These are phyloP conservation scores for Thinopyrum obtusiflorum DNA, from an alignment of 202 grass and related monocot species.

Conservation along the genomic window DNA sequence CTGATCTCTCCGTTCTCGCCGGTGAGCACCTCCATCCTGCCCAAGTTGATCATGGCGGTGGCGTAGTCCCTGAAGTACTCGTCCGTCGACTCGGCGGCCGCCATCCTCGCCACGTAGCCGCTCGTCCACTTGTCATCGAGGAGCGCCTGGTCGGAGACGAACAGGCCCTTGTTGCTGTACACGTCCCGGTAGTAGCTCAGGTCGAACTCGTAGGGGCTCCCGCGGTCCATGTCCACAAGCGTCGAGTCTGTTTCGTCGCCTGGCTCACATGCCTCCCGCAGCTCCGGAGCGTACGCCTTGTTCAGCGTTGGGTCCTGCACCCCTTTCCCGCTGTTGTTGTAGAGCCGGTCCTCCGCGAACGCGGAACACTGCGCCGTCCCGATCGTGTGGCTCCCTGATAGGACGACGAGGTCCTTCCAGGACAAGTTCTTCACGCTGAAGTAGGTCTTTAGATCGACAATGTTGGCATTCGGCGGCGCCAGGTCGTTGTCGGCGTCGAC, in stretches of 20 bases:
- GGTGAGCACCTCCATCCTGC: conserved; percentile 64
- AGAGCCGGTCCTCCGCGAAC: conserved; percentile 52
- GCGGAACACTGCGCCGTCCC: conserved; percentile 53
- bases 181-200: conserved; percentile 57
- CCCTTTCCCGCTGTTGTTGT: conserved; percentile 58
- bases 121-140: conserved; percentile 51
- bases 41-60: conserved; percentile 75
- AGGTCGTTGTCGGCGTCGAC: conserved; percentile 40
- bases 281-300: conserved; percentile 28
- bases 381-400: conserved; percentile 72
- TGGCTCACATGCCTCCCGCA: conserved; percentile 41
- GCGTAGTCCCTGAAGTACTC: conserved; percentile 70
- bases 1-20: conserved; percentile 65
- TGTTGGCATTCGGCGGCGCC: conserved; percentile 45
- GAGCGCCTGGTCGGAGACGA: conserved; percentile 66
- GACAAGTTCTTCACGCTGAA: conserved; percentile 65
- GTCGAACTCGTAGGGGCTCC: conserved; percentile 61
- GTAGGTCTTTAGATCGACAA: conserved; percentile 56
- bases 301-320: conserved; percentile 57
- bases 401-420: conserved; percentile 59
- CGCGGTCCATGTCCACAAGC: conserved; percentile 40
- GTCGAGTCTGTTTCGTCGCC: conserved; percentile 26
- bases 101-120: conserved; percentile 54
- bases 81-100: conserved; percentile 22
- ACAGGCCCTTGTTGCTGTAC: conserved; percentile 27